Base-by-base conservation (phyloP, 106 monocot genomes). In the Iris macrosiphon region DNA sequence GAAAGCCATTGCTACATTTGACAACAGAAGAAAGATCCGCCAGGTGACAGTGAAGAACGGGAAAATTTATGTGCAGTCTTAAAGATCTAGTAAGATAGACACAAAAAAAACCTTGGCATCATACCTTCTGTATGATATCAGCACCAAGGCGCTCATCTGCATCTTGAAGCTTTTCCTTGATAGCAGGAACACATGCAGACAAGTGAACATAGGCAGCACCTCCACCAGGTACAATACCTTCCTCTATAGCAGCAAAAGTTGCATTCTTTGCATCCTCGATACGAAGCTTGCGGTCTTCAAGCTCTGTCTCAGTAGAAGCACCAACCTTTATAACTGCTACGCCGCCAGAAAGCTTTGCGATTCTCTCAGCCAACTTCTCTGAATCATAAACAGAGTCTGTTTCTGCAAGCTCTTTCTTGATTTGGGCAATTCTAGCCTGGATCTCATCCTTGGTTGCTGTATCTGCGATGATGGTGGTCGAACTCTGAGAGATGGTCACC, bases 221-320 rank as follows among this genome's bases (percentile, higher is more conserved):
- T 14, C 92, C 85, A 15, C 92, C 92, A 30, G 85, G 85, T 4
- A 92, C 92, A 62, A 92, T 86, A 13, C 92, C 92, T 62, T 92
- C 91, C 61, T 92, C 91, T 31, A 92, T 79, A 32, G 85, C 91
- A 24, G 90, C 90, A 70, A 85, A 85, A n/a, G 90, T 90, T 27
- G 90, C 90, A 81, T 90, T 90, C 72, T 85, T 81, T 2, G 90
- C 90, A 61, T 90, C 90, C 72, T 90, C 90, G n/a, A 90, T 66
- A 0, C 90, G 77, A 25, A 90, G 84, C 63, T 90, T 84, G 31
- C 84, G 76, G 44, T 90, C 90, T 58, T 90, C 84, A 15, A 90
- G 84, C 55, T 90, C 90, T 0, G 90, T 90, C 66, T 90, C 90
- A 0, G 90, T 90, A 31, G 84, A 78, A 2, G 90, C 90, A 45